Base-by-base conservation (phyloP, 2,329 filamentous ascomycete genomes). In the Diaporthe citrichinensis region DNA sequence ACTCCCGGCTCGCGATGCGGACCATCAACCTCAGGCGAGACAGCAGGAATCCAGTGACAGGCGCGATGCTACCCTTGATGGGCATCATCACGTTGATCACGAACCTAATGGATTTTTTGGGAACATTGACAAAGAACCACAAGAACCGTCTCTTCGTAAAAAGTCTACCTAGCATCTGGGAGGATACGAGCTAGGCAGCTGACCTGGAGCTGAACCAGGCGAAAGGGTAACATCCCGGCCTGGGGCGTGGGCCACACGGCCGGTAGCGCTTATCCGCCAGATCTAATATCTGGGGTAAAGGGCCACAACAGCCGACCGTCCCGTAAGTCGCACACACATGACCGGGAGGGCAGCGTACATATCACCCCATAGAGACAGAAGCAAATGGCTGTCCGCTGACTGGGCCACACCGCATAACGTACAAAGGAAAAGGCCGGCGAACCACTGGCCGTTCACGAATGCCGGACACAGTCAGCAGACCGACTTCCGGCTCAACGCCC, bases 261-360 rank as follows among this genome's bases (percentile, higher is more conserved):
- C 25, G 46, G 71, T 73, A 73, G 71, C 53, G 71, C 71, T 73
- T 55, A 73, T 65, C 36, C n/a, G 25, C 25, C 34, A 25, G 71
- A 46, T 65, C 58, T 55, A 15, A 73, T 34, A 73, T 65, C 71
- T 59, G 71, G 71, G 71, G 71, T 65, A 73, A 72, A 39, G n/a
- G 65, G 65, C 65, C n/a, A 49, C 23, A 53, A 41, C 17, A 53
- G 49, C 65, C 65, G 46, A 53, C 62, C 65, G 46, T 39, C 34
- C 31, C 65, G 31, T 68, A 20, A 51, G 44, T 25, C 23, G 14
- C 17, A 31, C 36, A 23, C 49, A 53, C 44, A 12, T 53, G 62
- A 68, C 31, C 23, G 9, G 44, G 23, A 39, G 20, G 31, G 31
- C 49, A 41, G 28, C 57, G 17, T 34, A 12, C 15, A 36, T 34